A percentile compares a stretch with the other conserved stretches of the same genome.
Evolutionary conservation across 2,329 filamentous ascomycete species (phyloP).

Genomic region (Botrytis sinoallii): DNA sequence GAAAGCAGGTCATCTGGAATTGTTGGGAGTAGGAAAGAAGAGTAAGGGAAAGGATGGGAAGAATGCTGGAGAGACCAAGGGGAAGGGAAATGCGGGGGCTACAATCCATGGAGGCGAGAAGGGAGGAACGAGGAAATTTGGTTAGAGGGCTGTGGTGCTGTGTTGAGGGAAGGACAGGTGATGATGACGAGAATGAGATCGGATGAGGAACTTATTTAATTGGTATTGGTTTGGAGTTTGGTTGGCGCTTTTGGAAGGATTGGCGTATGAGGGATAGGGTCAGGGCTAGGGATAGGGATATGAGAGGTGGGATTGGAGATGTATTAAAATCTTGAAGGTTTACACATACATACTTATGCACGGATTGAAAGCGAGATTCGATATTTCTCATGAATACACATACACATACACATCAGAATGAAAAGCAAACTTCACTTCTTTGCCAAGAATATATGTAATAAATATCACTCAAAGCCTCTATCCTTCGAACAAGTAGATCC

Average conservation of each 20-base stretch:
- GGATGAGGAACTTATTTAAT: background rate
- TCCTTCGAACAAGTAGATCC: background rate
- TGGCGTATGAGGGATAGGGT: background rate
- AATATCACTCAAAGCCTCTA: background rate
- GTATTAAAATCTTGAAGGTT: background rate
- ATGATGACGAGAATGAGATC: background rate
- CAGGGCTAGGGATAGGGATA: background rate
- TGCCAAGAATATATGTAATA: background rate
- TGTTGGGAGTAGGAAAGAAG: conserved; percentile 65
- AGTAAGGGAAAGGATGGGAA: conserved; percentile 43
- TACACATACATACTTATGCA: background rate
- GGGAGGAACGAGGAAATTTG: conserved; percentile 5
- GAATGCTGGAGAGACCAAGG: conserved; percentile 35
- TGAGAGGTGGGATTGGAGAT: background rate
- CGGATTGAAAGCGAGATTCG: background rate
- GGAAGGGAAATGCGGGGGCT: conserved; percentile 29
- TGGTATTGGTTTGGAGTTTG: background rate
- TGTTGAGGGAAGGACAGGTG: too few species aligned
- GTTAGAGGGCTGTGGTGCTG: background rate
- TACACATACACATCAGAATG: background rate
- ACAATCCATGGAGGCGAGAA: conserved; percentile 35
- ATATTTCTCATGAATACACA: background rate
- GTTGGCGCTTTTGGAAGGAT: background rate
- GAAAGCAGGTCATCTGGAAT: conserved; percentile 67
- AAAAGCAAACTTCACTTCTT: background rate